Conservation (phyloP, 2,329 filamentous ascomycete species). For the Aspergillus sp. region DNA sequence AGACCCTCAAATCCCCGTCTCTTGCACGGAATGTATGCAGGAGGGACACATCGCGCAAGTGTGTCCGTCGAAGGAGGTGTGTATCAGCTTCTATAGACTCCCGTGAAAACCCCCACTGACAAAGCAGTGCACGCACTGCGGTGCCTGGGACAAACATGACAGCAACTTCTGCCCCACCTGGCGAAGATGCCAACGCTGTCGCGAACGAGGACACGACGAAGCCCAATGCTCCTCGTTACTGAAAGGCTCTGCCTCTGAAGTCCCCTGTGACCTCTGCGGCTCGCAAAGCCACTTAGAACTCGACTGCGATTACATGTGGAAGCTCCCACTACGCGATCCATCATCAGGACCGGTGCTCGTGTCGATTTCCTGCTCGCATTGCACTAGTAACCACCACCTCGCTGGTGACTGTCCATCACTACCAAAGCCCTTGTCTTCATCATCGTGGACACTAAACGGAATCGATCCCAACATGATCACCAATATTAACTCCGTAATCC, state of each 20-base stretch:
- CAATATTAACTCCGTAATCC: conserved; percentile 29
- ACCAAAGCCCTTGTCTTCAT: conserved; percentile 19
- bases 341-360: conserved; percentile 27
- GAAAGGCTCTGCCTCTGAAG: conserved; percentile 45
- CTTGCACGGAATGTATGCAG: conserved; percentile 37
- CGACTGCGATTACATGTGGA: conserved; percentile 56
- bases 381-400: conserved; percentile 37
- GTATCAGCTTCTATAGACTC: conserved; percentile 4
- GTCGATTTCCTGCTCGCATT: conserved; percentile 40
- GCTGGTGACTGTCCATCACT: conserved; percentile 39
- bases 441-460: conserved; percentile 34
- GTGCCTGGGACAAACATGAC: conserved; percentile 34
- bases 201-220: conserved; percentile 53
- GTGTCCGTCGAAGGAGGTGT: conserved; percentile 39
- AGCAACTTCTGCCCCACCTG: conserved; percentile 35
- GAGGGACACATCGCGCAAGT: conserved; percentile 38
- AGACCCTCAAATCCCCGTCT: conserved; percentile 35
- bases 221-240: conserved; percentile 52
- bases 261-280: conserved; percentile 57
- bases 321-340: conserved; percentile 23
- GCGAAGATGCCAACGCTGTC: conserved; percentile 49
- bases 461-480: conserved; percentile 31
- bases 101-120: not conserved
- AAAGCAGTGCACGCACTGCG: conserved; percentile 37
- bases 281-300: conserved; percentile 52